Evolutionary conservation across 768 basidiomycete genomes (phyloP).

Genomic region (Rickenella mellea): DNA sequence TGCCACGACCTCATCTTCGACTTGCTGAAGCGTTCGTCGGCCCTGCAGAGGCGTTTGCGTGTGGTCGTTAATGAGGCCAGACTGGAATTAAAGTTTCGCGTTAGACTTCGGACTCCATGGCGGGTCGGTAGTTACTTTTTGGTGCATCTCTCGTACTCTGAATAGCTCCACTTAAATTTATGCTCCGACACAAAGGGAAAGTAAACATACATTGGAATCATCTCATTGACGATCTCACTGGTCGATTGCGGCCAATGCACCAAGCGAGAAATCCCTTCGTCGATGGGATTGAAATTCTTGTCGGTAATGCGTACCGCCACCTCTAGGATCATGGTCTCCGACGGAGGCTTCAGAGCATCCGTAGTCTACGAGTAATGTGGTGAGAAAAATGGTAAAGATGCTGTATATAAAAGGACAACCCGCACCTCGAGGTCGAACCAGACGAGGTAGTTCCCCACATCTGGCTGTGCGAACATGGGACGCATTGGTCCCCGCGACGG

Average conservation of each 20-base stretch:
- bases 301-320: not conserved
- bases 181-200: not conserved
- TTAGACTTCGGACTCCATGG: not conserved
- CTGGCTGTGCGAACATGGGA: no score
- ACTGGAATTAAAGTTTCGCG: not conserved
- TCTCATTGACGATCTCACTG: not conserved
- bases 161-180: not conserved
- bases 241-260: not conserved
- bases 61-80: not conserved
- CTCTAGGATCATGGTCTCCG: not conserved
- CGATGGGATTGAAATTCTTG: not conserved
- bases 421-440: slow-evolving; percentile 1
- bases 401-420: no score
- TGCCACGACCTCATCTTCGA: not conserved
- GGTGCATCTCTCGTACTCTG: not conserved
- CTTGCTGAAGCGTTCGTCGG: not conserved
- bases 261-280: not conserved
- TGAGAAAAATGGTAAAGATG: no score
- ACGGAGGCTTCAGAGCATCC: not conserved
- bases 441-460: not conserved
- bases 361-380: no score
- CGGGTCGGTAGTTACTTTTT: not conserved
- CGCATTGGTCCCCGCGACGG: no score
- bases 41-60: not conserved
- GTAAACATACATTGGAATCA: not conserved